Evolutionary conservation across 108 stramenopile genomes (phyloP).

Genomic region (Cyclostephanos invisitatus): DNA sequence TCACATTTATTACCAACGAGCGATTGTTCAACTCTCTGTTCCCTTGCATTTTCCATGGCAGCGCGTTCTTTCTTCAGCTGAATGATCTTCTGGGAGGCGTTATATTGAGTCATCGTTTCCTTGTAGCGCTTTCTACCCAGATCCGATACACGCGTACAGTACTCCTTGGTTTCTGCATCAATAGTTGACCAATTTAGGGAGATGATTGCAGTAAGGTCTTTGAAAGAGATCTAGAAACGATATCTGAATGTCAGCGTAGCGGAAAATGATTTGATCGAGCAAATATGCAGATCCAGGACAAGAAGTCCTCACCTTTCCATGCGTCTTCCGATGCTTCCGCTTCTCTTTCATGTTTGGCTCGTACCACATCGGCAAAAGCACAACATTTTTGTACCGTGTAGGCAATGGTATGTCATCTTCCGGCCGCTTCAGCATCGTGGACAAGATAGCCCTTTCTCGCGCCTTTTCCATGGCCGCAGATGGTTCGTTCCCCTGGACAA

Average conservation of each 20-base stretch:
- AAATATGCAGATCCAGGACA: background rate
- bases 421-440: background rate
- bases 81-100: constrained; percentile 36
- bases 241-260: background rate
- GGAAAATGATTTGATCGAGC: background rate
- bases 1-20: no score
- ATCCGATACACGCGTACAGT: constrained; percentile 36
- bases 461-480: constrained; percentile 7
- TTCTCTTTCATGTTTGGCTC: constrained; percentile 45
- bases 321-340: constrained; percentile 45
- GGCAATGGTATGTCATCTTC: constrained; percentile 39
- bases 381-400: constrained; percentile 32
- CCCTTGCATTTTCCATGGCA: constrained; percentile 10
- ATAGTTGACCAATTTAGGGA: constrained; percentile 44
- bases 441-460: background rate
- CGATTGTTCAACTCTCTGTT: background rate
- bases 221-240: constrained; percentile 29
- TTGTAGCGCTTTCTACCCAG: constrained; percentile 40
- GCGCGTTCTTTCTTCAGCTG: constrained; percentile 24
- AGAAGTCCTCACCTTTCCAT: constrained; percentile 29
- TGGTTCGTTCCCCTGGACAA: constrained; percentile 26
- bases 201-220: constrained; percentile 42
- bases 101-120: constrained; percentile 22
- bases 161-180: constrained; percentile 38
- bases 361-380: constrained; percentile 39